Evolutionary conservation across 75 land plant species (phyloP).

Genomic region (Cupressus sempervirens): DNA sequence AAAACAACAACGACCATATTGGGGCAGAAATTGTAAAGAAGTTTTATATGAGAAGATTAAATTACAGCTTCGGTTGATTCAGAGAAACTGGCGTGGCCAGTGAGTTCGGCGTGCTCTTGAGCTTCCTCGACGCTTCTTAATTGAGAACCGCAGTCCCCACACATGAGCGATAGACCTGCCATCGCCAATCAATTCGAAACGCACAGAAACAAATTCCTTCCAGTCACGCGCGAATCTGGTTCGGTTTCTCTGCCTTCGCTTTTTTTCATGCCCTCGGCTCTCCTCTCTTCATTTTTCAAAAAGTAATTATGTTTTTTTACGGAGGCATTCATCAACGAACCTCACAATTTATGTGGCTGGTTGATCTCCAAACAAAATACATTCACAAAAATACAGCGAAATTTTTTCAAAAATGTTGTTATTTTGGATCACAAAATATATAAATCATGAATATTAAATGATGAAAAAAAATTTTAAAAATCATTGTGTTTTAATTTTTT

Average conservation of each 20-base stretch:
- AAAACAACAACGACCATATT: neutral
- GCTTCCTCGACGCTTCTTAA: conserved; percentile 87
- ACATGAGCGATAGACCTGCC: conserved; percentile 88
- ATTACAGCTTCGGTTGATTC: conserved; percentile 88
- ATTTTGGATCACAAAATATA: no score
- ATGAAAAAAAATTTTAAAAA: no score
- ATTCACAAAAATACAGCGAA: no score
- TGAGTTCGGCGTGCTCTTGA: conserved; percentile 90
- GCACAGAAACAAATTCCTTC: neutral
- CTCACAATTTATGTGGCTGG: no score
- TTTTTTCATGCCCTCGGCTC: neutral
- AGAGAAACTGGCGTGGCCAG: conserved; percentile 77
- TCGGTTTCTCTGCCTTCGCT: neutral
- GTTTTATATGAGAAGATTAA: neutral
- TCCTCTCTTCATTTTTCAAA: neutral
- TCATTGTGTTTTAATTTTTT: no score
- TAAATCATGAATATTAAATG: no score
- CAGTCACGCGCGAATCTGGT: neutral
- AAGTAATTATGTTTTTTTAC: no score
- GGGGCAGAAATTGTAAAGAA: neutral
- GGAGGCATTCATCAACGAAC: no score
- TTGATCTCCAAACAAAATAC: no score
- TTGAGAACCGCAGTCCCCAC: conserved; percentile 81
- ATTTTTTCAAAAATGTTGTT: no score
- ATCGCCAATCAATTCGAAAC: conserved; percentile 21